Percentiles rank a stretch among this genome's conserved stretches.
These are phyloP conservation scores for Aspergillus cavernicola DNA, from an alignment of 495 filamentous ascomycete species.

Conservation along the genomic window DNA sequence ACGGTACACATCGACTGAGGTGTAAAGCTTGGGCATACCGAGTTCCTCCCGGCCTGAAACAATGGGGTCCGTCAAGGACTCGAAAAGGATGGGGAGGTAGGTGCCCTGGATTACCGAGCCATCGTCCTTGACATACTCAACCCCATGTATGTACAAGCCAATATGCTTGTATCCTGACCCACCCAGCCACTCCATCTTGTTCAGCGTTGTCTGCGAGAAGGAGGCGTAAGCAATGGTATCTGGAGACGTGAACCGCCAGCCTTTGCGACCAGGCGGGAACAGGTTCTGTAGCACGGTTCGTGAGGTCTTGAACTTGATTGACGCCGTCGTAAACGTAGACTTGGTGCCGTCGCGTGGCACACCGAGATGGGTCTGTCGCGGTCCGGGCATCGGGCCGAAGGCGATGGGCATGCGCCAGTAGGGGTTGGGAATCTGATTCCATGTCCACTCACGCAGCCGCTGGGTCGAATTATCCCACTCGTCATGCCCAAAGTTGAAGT, in stretches of 20 bases:
- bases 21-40: conserved; percentile 46
- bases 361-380: conserved; percentile 32
- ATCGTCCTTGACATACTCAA: conserved; percentile 43
- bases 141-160: conserved; percentile 50
- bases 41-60: conserved; percentile 44
- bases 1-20: conserved; percentile 34
- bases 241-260: conserved; percentile 31
- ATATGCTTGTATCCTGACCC: conserved; percentile 42
- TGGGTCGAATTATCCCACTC: conserved; percentile 46
- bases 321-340: conserved; percentile 38
- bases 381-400: conserved; percentile 48
- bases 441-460: conserved; percentile 35
- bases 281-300: conserved; percentile 47
- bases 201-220: conserved; percentile 35
- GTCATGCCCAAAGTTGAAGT: conserved; percentile 53
- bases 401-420: conserved; percentile 43
- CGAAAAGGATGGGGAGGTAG: conserved; percentile 46
- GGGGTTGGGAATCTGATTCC: conserved; percentile 26
- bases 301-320: conserved; percentile 48
- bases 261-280: conserved; percentile 29
- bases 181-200: conserved; percentile 46
- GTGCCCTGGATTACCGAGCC: conserved; percentile 36
- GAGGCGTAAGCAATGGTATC: conserved; percentile 43
- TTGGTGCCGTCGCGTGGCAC: conserved; percentile 12
- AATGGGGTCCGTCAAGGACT: conserved; percentile 42